Evolutionary conservation across 257 asterid species (phyloP), one percentile per base, ranked within the genome.

Genomic region (Anisodus tanguticus): DNA sequence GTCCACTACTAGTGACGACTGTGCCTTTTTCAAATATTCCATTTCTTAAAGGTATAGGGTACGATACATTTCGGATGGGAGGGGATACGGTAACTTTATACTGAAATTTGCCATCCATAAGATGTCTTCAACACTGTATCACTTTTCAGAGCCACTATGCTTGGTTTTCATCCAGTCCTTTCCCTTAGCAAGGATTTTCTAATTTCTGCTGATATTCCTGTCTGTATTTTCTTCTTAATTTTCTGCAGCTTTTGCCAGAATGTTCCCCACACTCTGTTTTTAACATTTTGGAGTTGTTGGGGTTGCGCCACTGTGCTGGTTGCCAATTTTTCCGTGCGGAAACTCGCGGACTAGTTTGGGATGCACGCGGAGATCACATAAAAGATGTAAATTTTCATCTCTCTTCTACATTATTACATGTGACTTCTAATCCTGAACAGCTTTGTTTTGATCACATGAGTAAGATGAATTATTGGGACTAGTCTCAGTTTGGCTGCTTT

Each of bases 271-370:
- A 63, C 59, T 97, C 99, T 82, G 93, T 93, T 78, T 79, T 89
- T 79, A 90, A 92, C 84, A 88, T 97, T 59, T 87, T 93, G 47
- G 98, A 94, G 82, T 87, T 95, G 92, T 84, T 95, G 89, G 69
- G 88, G 17, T 80, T 90, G 79, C 94, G 92, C 82, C 97, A 91
- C 41, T 94, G 98, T 83, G 94, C 95, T 26, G 98, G 98, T 74
- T 96, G 99, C 91, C 94, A 90, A 58, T 90, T 96, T 87, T 92
- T 91, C 86, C 95, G 99, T 54, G 97, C 98, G 3, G 99, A 96
- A 90, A 54, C 93, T 57, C 93, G 98, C 10, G 98, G 98, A 39
- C 91, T 86, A 68, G 88, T 90, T 83, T 97, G 99, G 99, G 98
- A 95, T 89, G 69, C 74, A 15, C 90, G 84, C 4, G 99, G 99